A percentile compares a stretch with the other conserved stretches of the same genome.
Conservation (phyloP, 2,329 filamentous ascomycete genomes). For the Cercospora sojina region DNA sequence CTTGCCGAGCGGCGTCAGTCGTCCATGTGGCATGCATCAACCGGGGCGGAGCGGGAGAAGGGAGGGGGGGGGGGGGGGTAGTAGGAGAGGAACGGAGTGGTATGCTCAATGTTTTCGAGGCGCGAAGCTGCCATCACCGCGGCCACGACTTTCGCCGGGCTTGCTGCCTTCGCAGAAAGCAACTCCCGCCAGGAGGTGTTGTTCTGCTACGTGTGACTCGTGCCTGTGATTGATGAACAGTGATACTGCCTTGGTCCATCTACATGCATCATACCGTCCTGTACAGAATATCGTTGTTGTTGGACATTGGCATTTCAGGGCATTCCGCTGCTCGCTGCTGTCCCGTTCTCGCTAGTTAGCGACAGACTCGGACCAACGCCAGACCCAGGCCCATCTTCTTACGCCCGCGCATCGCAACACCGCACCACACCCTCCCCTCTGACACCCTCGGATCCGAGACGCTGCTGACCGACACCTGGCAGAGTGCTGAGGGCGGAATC, state of each 20-base stretch:
- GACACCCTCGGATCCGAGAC: not conserved
- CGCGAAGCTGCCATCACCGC: not conserved
- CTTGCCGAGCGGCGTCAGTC: slow-evolving; percentile 37
- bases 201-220: not conserved
- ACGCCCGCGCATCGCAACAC: not conserved
- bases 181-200: slow-evolving; percentile 4
- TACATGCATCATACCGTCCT: not conserved
- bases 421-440: not conserved
- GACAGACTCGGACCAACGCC: slow-evolving; percentile 6
- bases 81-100: not conserved
- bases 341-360: not conserved
- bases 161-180: not conserved
- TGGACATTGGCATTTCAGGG: not conserved
- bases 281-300: not conserved
- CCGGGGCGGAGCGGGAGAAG: not conserved
- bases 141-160: slow-evolving; percentile 7
- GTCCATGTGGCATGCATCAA: slow-evolving; percentile 39
- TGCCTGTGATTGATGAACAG: not conserved
- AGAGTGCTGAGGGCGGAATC: not conserved
- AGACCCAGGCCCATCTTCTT: slow-evolving; percentile 5
- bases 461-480: not conserved
- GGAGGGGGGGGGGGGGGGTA: slow-evolving; percentile 5
- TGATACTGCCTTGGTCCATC: not conserved
- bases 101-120: slow-evolving; percentile 1
- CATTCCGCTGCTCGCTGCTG: not conserved